Evolutionary conservation across 768 basidiomycete species (phyloP), one percentile per base, ranked within the genome.

Genomic region (Tylopilus cervinicoccineus): DNA sequence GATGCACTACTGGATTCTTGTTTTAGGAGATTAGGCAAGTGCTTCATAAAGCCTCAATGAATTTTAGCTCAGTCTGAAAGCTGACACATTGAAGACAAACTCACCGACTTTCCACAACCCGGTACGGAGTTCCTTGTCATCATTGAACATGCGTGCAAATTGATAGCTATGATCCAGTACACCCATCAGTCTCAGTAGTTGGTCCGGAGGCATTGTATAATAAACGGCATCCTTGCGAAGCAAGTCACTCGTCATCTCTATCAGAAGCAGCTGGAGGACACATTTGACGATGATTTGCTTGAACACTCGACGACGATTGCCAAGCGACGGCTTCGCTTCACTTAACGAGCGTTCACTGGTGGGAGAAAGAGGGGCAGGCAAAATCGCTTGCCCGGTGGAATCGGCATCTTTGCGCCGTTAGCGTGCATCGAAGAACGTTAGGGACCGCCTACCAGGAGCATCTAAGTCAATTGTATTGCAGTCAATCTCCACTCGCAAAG

Each of bases 251-350:
- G 94, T 95, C 7, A 91, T 98, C 71, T 99, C 96, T 54, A 99
- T 98, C 31, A 99, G 78, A 45, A 98, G 76, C 19, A 99, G 72
- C 60, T 99, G 96, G 26, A 99, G 79, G 19, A 99, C 96, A 66
- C 96, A 99, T 86, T 98, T 98, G 56, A 97, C 93, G 52, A 99
- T 98, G 70, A 99, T 98, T 67, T 98, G 96, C 64, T 93, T 89
- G 82, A 99, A 99, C 47, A 90, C 81, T 36, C 84, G 80, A 38
- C 90, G 83, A 45, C 93, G 84, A 55, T 88, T 87, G 43, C 71
- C 74, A 37, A 82, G 68, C 6, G 83, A 79, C n/a, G 79, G 70
- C 52, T 77, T 76, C 10, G 70, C 61, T 54, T 77, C 78, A 8
- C 69, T 55, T 48, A 70, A 75, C 11, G 71, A 64, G 37, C 75